Base-by-base conservation (phyloP, 164 flowering plant genomes). In the Brasenia schreberi region DNA sequence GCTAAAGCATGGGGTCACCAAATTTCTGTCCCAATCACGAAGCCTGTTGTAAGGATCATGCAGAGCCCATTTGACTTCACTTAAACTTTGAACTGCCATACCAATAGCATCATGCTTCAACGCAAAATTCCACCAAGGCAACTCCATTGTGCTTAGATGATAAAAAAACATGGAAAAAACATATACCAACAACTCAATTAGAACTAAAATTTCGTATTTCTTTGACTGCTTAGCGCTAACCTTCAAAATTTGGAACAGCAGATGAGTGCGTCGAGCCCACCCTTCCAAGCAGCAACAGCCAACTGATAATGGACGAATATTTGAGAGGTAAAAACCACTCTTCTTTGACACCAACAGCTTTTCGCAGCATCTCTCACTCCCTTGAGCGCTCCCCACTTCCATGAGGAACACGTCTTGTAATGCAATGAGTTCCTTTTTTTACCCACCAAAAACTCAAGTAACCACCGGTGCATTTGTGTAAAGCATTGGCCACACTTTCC, bases 1-100 rank as follows among this genome's bases (percentile, higher is more conserved):
- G 75, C 94, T 89, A 70, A 64, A 75, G 82, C 98, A 93, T 10
- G 98, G 97, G 71, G 82, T 87, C 61, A 90, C 97, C 23, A 80
- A 64, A 74, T 69, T 0, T 42, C 42, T 1, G 70, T 86, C 75
- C 97, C 98, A 93, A 70, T 85, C 82, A 56, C 65, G 71, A 65
- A 85, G 77, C 66, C 59, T 75, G 16, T 71, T 52, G 60, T 67
- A 63, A 5, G 95, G 67, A 72, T 90, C 96, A 78, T 89, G 84
- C 69, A 93, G 80, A 49, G 77, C 79, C 68, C 5, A 64, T 42
- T 73, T 72, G 65, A 89, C 19, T 62, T 86, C 84, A 64, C 81
- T n/a, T 74, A 93, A 79, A 59, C 90, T 90, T 69, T 79, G 81
- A 75, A 87, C 98, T 93, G 83, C 27, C 63, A 60, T 45, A 12